phyloP scores from a whole-genome alignment of 23 red algal genomes.

The Gracilaria gracilis region DNA sequence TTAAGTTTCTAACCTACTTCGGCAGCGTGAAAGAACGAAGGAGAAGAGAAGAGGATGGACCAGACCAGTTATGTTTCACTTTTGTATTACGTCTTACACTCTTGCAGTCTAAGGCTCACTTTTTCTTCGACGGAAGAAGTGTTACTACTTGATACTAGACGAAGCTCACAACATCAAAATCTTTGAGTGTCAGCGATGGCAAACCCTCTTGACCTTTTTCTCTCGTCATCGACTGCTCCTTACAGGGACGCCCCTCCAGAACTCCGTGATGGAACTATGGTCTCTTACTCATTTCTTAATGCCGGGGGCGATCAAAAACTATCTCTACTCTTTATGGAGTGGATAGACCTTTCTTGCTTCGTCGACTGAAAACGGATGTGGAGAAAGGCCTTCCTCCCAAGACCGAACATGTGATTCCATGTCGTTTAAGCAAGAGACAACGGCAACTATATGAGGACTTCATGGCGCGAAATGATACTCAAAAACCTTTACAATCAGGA shows the following conservation, averaged over 20 bases:
- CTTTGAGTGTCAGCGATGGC: slow-evolving; percentile 88
- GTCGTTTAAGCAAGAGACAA: slow-evolving; percentile 83
- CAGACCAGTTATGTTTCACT: slow-evolving; percentile 76
- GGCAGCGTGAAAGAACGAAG: slow-evolving; percentile 75
- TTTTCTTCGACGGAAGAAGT: slow-evolving; percentile 76
- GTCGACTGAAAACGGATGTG: slow-evolving; percentile 89
- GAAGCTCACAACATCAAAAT: slow-evolving; percentile 99
- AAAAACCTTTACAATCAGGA: slow-evolving; percentile 64
- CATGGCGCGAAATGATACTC: slow-evolving; percentile 71
- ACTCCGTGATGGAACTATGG: slow-evolving; percentile 96
- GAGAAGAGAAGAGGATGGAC: slow-evolving; percentile 82
- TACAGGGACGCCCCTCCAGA: slow-evolving; percentile 96
- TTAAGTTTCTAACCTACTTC: slow-evolving; percentile 88
- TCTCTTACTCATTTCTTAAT: slow-evolving; percentile 95
- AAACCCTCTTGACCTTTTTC: slow-evolving; percentile 88
- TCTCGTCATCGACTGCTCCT: slow-evolving; percentile 85
- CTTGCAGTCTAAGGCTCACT: slow-evolving; percentile 78
- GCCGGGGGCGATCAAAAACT: slow-evolving; percentile 40
- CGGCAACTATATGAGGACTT: slow-evolving; percentile 95
- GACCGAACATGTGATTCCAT: slow-evolving; percentile 77
- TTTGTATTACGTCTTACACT: slow-evolving; percentile 88
- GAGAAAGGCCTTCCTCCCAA: slow-evolving; percentile 88
- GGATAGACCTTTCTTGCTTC: slow-evolving; percentile 87
- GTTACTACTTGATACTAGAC: slow-evolving; percentile 90
- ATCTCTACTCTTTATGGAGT: slow-evolving; percentile 82